These are phyloP conservation scores for Ciborinia camelliae DNA, from an alignment of 2,329 filamentous ascomycete species.

Conservation along the genomic window DNA sequence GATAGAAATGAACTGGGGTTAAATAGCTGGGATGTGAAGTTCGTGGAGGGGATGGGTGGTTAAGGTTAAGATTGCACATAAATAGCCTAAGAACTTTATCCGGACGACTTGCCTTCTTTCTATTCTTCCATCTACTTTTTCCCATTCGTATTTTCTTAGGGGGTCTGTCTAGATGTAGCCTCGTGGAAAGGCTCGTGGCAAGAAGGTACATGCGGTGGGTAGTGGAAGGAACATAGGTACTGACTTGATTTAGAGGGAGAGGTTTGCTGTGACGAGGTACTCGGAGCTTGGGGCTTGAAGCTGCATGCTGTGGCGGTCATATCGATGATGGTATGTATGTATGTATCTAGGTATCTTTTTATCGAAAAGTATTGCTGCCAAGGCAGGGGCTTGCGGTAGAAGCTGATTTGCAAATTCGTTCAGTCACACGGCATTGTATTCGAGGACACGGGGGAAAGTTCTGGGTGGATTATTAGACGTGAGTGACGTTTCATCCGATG, in stretches of 20 bases:
- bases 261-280: not conserved
- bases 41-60: not conserved
- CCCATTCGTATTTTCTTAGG: not conserved
- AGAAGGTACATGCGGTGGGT: not conserved
- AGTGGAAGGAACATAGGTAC: no score
- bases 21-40: not conserved
- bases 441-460: no score
- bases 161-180: not conserved
- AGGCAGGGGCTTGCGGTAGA: not conserved
- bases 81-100: constrained; percentile 11
- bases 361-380: not conserved
- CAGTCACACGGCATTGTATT: not conserved
- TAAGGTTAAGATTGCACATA: not conserved
- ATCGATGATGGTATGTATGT: not conserved
- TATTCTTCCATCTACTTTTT: not conserved
- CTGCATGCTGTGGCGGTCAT: not conserved
- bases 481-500: not conserved
- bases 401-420: not conserved
- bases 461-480: not conserved
- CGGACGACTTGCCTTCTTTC: constrained; percentile 7
- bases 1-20: not conserved
- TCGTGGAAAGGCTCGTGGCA: not conserved
- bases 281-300: constrained; percentile 3
- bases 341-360: not conserved
- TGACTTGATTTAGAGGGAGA: not conserved